phyloP scores from a whole-genome alignment of 768 basidiomycete species.

The Suillus plorans region DNA sequence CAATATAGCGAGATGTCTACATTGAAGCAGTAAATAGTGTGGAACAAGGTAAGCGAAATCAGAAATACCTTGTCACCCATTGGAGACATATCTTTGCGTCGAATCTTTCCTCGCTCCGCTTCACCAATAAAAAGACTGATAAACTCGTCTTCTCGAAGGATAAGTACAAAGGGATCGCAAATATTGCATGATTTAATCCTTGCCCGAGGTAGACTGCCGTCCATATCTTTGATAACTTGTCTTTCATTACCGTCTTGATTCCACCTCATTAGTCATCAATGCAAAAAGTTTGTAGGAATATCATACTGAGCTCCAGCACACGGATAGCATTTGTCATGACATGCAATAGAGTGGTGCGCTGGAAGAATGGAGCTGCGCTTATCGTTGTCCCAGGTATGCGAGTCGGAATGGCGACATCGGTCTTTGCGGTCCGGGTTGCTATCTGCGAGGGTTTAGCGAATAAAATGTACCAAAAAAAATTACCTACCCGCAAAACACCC shows the following conservation, averaged over 20 bases:
- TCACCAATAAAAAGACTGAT: slow-evolving; percentile 84
- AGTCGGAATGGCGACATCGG: slow-evolving; percentile 66
- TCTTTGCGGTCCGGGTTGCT: slow-evolving; percentile 57
- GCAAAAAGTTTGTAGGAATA: neutral
- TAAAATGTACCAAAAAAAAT: neutral
- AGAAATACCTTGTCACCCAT: slow-evolving; percentile 78
- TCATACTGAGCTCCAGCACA: slow-evolving; percentile 78
- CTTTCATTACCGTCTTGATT: slow-evolving; percentile 77
- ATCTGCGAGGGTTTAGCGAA: slow-evolving; percentile 45
- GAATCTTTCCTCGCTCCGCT: slow-evolving; percentile 74
- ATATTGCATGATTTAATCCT: slow-evolving; percentile 82
- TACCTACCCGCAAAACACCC: slow-evolving; percentile 69
- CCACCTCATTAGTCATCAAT: neutral
- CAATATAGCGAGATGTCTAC: slow-evolving; percentile 69
- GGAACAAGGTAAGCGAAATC: neutral
- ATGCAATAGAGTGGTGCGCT: slow-evolving; percentile 80
- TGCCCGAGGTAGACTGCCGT: slow-evolving; percentile 69
- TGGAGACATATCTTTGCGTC: slow-evolving; percentile 84
- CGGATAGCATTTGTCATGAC: slow-evolving; percentile 81
- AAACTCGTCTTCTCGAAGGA: slow-evolving; percentile 81
- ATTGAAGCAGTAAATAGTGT: neutral
- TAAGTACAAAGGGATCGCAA: slow-evolving; percentile 83
- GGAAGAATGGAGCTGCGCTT: slow-evolving; percentile 84
- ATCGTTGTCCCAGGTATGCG: slow-evolving; percentile 79
- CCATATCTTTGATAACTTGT: slow-evolving; percentile 79